Evolutionary conservation across 2,329 filamentous ascomycete species (phyloP).

Genomic region (Penicillium nordicum): DNA sequence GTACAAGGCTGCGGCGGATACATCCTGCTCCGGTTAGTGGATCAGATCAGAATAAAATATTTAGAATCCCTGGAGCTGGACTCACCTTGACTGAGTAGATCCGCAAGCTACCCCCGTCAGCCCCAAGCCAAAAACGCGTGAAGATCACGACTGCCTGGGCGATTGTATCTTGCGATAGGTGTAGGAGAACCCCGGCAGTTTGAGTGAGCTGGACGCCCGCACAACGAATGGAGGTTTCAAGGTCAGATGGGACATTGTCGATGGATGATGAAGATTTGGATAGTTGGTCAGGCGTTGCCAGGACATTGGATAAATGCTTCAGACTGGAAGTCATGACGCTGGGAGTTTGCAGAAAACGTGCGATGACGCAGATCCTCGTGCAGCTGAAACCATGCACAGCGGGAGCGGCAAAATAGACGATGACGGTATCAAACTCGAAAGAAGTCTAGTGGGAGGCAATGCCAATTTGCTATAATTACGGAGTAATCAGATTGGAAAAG

Average conservation of each 20-base stretch:
- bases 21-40: slow-evolving; percentile 54
- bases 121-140: slow-evolving; percentile 70
- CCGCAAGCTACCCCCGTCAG: slow-evolving; percentile 44
- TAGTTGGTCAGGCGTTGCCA: slow-evolving; percentile 46
- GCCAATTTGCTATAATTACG: not conserved
- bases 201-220: slow-evolving; percentile 46
- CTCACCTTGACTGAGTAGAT: slow-evolving; percentile 44
- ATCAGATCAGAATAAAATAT: not conserved
- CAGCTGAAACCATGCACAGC: slow-evolving; percentile 7
- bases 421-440: slow-evolving; percentile 1
- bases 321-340: slow-evolving; percentile 29
- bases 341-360: slow-evolving; percentile 11
- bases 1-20: slow-evolving; percentile 78
- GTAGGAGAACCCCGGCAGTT: slow-evolving; percentile 63
- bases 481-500: slow-evolving; percentile 8
- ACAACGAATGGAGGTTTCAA: slow-evolving; percentile 45
- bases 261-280: slow-evolving; percentile 44
- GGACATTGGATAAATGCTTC: slow-evolving; percentile 44
- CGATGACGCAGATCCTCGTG: slow-evolving; percentile 12
- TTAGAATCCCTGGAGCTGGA: not conserved
- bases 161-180: slow-evolving; percentile 79
- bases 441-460: not conserved
- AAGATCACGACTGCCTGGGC: slow-evolving; percentile 81
- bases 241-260: slow-evolving; percentile 41
- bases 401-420: slow-evolving; percentile 4